Conservation (phyloP, 2,329 filamentous ascomycete genomes). For the Pseudogymnoascus sp. region DNA sequence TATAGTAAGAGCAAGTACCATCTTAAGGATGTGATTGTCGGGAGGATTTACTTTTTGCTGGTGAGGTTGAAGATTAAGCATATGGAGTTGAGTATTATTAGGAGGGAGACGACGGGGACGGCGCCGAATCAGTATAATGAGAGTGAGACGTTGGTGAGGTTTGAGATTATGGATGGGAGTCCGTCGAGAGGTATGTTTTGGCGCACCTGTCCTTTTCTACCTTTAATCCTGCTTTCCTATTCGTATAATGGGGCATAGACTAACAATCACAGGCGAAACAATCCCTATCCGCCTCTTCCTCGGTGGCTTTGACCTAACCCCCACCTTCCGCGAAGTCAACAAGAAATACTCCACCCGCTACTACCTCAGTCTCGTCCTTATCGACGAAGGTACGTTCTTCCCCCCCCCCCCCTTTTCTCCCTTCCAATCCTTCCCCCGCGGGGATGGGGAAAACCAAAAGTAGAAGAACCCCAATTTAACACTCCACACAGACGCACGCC, state of each 20-base stretch:
- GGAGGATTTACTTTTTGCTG: constrained; percentile 94
- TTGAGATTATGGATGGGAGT: constrained; percentile 99
- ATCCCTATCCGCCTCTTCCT: constrained; percentile 96
- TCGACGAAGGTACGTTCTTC: constrained; percentile 66
- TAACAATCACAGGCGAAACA: constrained; percentile 53
- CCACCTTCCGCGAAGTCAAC: constrained; percentile 98
- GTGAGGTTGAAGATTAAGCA: constrained; percentile 99
- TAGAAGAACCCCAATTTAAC: constrained; percentile 11
- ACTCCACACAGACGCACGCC: constrained; percentile 64
- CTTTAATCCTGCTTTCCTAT: background rate
- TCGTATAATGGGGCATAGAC: background rate
- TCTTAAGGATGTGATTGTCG: constrained; percentile 97
- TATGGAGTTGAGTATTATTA: constrained; percentile 98
- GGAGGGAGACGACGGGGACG: constrained; percentile 90
- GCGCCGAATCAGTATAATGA: constrained; percentile 99
- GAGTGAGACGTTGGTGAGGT: constrained; percentile 93
- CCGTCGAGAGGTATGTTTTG: constrained; percentile 68
- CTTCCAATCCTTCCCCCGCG: background rate
- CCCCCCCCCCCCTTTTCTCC: background rate
- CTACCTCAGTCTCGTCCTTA: constrained; percentile 91
- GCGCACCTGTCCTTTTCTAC: background rate
- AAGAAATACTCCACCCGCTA: constrained; percentile 99
- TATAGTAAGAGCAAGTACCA: constrained; percentile 99
- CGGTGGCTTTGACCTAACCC: constrained; percentile 92
- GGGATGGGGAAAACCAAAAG: background rate